Conservation (phyloP, 148 eudicot genomes). For the Fagopyrum esculentum region DNA sequence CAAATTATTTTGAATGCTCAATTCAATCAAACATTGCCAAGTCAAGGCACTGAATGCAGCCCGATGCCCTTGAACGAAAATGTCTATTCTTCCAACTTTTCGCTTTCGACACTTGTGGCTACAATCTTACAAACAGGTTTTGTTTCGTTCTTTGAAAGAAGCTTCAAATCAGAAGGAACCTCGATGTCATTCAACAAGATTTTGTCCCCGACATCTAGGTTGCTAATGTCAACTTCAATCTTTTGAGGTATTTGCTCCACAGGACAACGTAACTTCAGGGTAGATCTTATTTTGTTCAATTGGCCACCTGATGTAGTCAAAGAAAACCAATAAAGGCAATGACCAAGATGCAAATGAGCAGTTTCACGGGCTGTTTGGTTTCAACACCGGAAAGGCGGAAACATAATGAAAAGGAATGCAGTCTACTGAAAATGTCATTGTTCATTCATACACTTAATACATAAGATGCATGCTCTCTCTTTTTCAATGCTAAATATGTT, state of each 20-base stretch:
- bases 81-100: not conserved
- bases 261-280: constrained; percentile 69
- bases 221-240: constrained; percentile 85
- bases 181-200: constrained; percentile 47
- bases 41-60: not conserved
- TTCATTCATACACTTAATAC: no score
- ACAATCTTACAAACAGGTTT: constrained; percentile 69
- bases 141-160: constrained; percentile 46
- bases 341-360: not conserved
- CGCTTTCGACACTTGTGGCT: constrained; percentile 24
- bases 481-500: no score
- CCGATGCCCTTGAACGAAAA: not conserved
- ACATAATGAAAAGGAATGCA: not conserved
- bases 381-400: not conserved
- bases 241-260: constrained; percentile 73
- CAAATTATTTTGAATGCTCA: not conserved
- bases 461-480: no score
- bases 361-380: not conserved
- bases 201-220: constrained; percentile 66
- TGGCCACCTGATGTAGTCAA: constrained; percentile 46
- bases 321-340: not conserved
- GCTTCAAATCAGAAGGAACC: constrained; percentile 68
- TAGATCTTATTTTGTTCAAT: constrained; percentile 45
- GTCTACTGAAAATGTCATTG: not conserved
- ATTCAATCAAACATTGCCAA: not conserved